Evolutionary conservation across 2,329 filamentous ascomycete species (phyloP), one percentile per base, ranked within the genome.

Genomic region (Aspergillus persii): DNA sequence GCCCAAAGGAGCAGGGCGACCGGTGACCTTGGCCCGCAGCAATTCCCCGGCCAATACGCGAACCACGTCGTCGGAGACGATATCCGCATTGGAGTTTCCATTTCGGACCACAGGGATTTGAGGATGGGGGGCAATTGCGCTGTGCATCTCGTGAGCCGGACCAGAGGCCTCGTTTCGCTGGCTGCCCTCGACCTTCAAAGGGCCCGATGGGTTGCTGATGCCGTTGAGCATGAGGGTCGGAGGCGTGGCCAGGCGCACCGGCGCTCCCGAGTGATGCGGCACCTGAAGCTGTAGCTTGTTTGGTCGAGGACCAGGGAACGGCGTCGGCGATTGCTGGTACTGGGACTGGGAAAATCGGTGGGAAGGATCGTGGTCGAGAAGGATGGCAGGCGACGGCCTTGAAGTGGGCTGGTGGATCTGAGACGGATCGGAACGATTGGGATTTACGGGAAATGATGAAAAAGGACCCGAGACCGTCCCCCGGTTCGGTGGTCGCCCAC

Each of bases 401-500:
- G 70, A 69, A 47, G 72, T 71, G n/a, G 71, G 70, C 49, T 74
- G 79, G 33, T 79, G 74, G 31, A 74, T 69, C 29, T 81, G 74
- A 33, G 79, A 78, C 33, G 80, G 78, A 5, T 77, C 79, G 11
- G 80, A 76, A 5, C 76, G 77, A 64, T 80, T 77, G 64, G 84
- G 83, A 62, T 86, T 86, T 12, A 84, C 85, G 3, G 88, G 87
- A 63, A 90, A 90, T 0, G 89, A 88, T 4, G 86, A 87, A 64
- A 87, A 90, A 0, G 89, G 86, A 0, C 86, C 86, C 12, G 85
- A 81, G 0, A 83, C 81, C n/a, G 81, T 83, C 29, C 86, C 84
- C 66, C 89, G 90, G 57, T 87, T 89, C 0, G 91, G 91, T 47
- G 93, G 93, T 60, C 93, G 82, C 6, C 93, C 92, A 64, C 92